Evolutionary conservation across 306 rosid species (phyloP).

Genomic region (Alnus glutinosa): DNA sequence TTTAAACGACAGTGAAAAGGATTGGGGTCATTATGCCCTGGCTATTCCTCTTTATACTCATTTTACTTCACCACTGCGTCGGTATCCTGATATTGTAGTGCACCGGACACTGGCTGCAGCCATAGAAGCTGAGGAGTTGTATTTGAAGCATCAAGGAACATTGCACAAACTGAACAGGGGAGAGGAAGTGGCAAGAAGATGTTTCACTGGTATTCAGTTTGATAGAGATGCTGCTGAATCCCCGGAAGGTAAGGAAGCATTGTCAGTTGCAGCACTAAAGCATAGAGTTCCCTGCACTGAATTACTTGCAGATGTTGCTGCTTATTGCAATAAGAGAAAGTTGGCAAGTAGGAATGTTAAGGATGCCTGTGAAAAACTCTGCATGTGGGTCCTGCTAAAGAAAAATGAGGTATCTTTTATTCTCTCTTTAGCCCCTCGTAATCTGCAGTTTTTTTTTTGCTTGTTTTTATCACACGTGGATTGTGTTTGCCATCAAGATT

Average conservation of each 20-base stretch:
- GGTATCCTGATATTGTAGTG: constrained; percentile 92
- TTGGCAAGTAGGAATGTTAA: constrained; percentile 67
- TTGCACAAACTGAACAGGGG: constrained; percentile 32
- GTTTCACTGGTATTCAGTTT: constrained; percentile 71
- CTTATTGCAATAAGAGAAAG: constrained; percentile 75
- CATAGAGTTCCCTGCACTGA: constrained; percentile 56
- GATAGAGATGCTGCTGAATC: constrained; percentile 74
- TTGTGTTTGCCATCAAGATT: neutral
- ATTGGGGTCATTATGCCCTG: constrained; percentile 78
- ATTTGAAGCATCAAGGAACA: constrained; percentile 42
- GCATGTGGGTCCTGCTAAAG: constrained; percentile 76
- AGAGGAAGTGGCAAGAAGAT: constrained; percentile 37
- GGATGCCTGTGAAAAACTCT: constrained; percentile 82
- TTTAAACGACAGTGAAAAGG: constrained; percentile 43
- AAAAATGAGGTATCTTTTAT: constrained; percentile 53
- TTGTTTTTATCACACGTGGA: neutral
- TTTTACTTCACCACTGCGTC: constrained; percentile 86
- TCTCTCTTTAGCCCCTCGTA: neutral
- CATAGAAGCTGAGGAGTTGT: constrained; percentile 79
- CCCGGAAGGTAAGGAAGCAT: constrained; percentile 54
- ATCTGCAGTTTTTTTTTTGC: neutral
- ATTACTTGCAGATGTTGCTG: constrained; percentile 58
- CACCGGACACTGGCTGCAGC: constrained; percentile 80
- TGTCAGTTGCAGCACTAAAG: constrained; percentile 68
- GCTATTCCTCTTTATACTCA: constrained; percentile 84